phyloP scores from a whole-genome alignment of 2,329 filamentous ascomycete species.

The Sporothrix dimorphospora region DNA sequence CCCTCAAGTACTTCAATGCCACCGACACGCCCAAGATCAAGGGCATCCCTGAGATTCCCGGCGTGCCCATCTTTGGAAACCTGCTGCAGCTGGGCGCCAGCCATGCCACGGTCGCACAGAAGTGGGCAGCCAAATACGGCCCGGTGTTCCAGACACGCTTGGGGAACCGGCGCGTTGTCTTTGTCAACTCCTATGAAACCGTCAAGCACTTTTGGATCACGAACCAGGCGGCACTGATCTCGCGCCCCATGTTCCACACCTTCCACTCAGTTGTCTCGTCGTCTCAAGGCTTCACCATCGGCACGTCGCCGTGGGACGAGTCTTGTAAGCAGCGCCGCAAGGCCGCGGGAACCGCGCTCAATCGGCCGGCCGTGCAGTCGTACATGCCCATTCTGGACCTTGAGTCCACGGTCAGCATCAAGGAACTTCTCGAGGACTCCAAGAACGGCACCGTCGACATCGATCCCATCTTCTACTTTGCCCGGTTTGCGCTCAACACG shows the following conservation, averaged over 20 bases:
- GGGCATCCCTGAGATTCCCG: constrained; percentile 62
- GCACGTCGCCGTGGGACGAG: constrained; percentile 82
- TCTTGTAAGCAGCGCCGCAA: constrained; percentile 77
- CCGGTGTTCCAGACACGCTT: constrained; percentile 68
- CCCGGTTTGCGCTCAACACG: constrained; percentile 72
- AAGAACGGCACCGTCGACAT: constrained; percentile 64
- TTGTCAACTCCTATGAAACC: constrained; percentile 76
- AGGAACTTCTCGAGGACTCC: constrained; percentile 69
- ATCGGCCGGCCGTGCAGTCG: constrained; percentile 68
- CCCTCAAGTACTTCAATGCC: background rate
- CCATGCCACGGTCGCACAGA: constrained; percentile 58
- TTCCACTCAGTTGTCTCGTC: constrained; percentile 79
- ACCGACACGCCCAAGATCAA: constrained; percentile 65
- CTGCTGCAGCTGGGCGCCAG: constrained; percentile 61
- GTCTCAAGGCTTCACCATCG: constrained; percentile 80
- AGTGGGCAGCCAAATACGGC: constrained; percentile 63
- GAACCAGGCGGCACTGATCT: constrained; percentile 77
- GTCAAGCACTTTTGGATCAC: constrained; percentile 77
- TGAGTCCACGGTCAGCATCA: constrained; percentile 71
- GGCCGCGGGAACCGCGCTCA: constrained; percentile 76
- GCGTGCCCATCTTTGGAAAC: constrained; percentile 65
- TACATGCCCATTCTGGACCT: constrained; percentile 85
- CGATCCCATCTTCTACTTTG: constrained; percentile 71
- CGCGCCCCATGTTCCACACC: constrained; percentile 76
- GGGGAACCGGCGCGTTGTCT: constrained; percentile 73